Evolutionary conservation across 129 eudicot genomes (phyloP).

Genomic region (Calendula officinalis): DNA sequence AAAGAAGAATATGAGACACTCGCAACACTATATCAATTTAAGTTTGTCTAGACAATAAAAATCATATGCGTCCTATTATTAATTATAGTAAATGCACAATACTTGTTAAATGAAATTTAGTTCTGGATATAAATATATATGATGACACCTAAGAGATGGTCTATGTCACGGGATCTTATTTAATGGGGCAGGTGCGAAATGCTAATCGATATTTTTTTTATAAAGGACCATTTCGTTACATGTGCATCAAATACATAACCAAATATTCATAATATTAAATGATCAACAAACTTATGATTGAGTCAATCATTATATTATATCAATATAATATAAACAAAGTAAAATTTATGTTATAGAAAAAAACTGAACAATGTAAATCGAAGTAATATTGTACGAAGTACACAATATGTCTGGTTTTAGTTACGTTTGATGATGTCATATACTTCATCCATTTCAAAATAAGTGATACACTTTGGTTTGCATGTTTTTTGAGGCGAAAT

Average conservation of each 20-base stretch:
- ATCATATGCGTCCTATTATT: neutral
- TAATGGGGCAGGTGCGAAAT: slow-evolving; percentile 3
- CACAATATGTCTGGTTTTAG: too few species aligned
- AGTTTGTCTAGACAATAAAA: neutral
- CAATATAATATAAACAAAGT: too few species aligned
- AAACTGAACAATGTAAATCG: too few species aligned
- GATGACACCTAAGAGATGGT: neutral
- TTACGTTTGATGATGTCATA: too few species aligned
- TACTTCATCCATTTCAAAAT: too few species aligned
- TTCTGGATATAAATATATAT: neutral
- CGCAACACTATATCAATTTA: neutral
- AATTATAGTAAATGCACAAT: neutral
- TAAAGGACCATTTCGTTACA: neutral
- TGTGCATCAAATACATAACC: neutral
- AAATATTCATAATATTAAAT: neutral
- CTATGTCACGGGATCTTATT: slow-evolving; percentile 1
- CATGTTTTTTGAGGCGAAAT: too few species aligned
- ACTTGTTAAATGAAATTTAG: neutral
- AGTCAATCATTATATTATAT: too few species aligned
- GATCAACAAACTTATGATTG: too few species aligned
- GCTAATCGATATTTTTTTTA: neutral
- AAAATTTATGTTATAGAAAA: too few species aligned
- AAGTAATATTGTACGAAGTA: too few species aligned
- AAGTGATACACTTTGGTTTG: too few species aligned
- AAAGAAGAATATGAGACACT: too few species aligned